Percentiles rank a stretch among this genome's conserved stretches.
phyloP scores from a whole-genome alignment of 306 rosid genomes.

The apple (Malus domestica) region DNA sequence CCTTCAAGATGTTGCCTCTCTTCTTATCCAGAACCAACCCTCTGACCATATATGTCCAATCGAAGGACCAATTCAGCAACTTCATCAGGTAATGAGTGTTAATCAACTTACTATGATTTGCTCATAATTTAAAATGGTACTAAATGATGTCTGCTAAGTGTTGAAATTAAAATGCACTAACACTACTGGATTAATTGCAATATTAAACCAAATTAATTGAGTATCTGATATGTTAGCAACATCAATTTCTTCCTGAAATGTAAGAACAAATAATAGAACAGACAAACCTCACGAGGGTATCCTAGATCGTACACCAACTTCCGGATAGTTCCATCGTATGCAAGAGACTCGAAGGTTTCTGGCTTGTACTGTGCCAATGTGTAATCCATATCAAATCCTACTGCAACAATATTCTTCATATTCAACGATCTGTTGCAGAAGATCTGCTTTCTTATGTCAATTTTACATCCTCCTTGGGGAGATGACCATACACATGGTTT shows the following conservation, averaged over 20 bases:
- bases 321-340: slow-evolving; percentile 83
- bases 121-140: background rate
- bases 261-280: slow-evolving; percentile 11
- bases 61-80: slow-evolving; percentile 82
- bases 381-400: slow-evolving; percentile 98
- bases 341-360: slow-evolving; percentile 94
- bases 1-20: slow-evolving; percentile 98
- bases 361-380: slow-evolving; percentile 98
- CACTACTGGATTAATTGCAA: background rate
- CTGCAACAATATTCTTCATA: slow-evolving; percentile 89
- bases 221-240: background rate
- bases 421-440: slow-evolving; percentile 93
- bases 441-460: slow-evolving; percentile 67
- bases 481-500: slow-evolving; percentile 63
- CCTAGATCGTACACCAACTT: slow-evolving; percentile 85
- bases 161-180: background rate
- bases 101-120: slow-evolving; percentile 17
- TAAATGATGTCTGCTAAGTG: background rate
- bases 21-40: slow-evolving; percentile 97
- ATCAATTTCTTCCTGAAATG: background rate
- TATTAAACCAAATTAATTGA: background rate
- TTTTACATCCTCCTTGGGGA: slow-evolving; percentile 43
- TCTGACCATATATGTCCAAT: slow-evolving; percentile 96
- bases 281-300: slow-evolving; percentile 75
- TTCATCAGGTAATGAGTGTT: slow-evolving; percentile 30